Conservation (phyloP, 1,139 yeast genomes). For the Blastobotrys illinoisensis region DNA sequence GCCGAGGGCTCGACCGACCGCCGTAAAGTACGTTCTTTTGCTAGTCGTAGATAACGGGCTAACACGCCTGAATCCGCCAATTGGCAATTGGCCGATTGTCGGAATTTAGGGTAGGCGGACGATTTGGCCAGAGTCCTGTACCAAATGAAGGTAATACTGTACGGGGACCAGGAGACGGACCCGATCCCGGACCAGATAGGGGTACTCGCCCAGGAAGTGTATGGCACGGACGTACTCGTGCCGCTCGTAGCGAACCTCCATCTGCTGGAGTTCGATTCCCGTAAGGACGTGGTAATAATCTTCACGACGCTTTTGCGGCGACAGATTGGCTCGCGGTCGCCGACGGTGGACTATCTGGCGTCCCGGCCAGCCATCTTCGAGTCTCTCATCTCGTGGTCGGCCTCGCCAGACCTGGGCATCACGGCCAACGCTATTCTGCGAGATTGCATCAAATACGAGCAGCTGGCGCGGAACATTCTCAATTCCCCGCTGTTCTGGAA, state of each 20-base stretch:
- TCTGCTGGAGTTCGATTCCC: slow-evolving; percentile 77
- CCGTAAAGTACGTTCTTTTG: background rate
- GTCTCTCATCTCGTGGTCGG: slow-evolving; percentile 63
- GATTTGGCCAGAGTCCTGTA: slow-evolving; percentile 65
- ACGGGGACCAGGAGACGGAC: slow-evolving; percentile 67
- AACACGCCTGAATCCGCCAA: background rate
- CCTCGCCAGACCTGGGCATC: slow-evolving; percentile 63
- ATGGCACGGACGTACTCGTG: slow-evolving; percentile 63
- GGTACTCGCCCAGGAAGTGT: slow-evolving; percentile 62
- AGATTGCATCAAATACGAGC: slow-evolving; percentile 80
- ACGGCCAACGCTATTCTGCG: slow-evolving; percentile 75
- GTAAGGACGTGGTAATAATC: slow-evolving; percentile 73
- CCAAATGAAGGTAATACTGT: slow-evolving; percentile 62
- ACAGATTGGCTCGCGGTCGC: slow-evolving; percentile 68
- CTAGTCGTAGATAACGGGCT: background rate
- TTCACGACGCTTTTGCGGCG: slow-evolving; percentile 77
- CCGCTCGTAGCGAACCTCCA: slow-evolving; percentile 53
- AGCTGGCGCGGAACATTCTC: slow-evolving; percentile 54
- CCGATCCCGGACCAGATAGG: slow-evolving; percentile 78
- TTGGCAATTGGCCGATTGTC: background rate
- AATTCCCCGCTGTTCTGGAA: slow-evolving; percentile 66
- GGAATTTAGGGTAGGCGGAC: slow-evolving; percentile 42
- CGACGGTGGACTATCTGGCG: slow-evolving; percentile 80
- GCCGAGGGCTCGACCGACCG: slow-evolving; percentile 6
- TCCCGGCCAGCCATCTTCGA: slow-evolving; percentile 61